Evolutionary conservation across 192 early-diverging fungal species (phyloP), one percentile per base, ranked within the genome.

Genomic region (Gorgonomyces haynaldii): DNA sequence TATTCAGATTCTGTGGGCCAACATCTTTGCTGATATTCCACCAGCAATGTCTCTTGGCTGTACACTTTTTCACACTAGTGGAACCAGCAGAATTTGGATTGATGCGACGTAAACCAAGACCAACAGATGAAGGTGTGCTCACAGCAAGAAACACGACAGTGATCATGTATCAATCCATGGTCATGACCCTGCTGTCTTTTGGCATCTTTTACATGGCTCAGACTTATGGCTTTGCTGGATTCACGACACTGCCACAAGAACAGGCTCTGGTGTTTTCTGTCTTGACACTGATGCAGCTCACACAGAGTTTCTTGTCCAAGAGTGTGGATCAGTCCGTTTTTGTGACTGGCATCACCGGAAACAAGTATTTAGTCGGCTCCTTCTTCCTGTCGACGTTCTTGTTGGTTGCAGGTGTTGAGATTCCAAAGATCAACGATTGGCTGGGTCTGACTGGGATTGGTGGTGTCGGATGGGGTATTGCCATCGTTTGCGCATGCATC

Each of bases 21-120:
- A 98, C 62, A 94, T 98, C 32, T 90, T 96, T 60, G 91, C 92
- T 41, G 92, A 96, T 69, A 81, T 96, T 16, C 94, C 94, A 25
- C 92, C 94, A 28, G 89, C 94, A 0, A 81, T 96, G 70, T 86
- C 89, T 7, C 70, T 98, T 39, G 91, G 91, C 31, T 46, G 57
- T 67, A 46, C 2, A 41, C 43, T 51, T 4, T 20, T 31, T 16
- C 35, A 19, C 12, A 20, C 20, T 32, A 66, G 69, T 94, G 24
- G 94, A 98, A 46, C 84, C 84, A 19, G 75, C 75, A 7, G 92
- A 98, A 65, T 60, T 55, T 22, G 81, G 83, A 50, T 75, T 96
- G 29, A 93, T 98, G 89, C 46, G 53, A 25, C 83, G 91, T 27
- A 62, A 65, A 6, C 94, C 94, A 37, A 78, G 91, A 22, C 69